Evolutionary conservation across 73 alveolate species (phyloP).

Genomic region (Tetrahymena borealis): DNA sequence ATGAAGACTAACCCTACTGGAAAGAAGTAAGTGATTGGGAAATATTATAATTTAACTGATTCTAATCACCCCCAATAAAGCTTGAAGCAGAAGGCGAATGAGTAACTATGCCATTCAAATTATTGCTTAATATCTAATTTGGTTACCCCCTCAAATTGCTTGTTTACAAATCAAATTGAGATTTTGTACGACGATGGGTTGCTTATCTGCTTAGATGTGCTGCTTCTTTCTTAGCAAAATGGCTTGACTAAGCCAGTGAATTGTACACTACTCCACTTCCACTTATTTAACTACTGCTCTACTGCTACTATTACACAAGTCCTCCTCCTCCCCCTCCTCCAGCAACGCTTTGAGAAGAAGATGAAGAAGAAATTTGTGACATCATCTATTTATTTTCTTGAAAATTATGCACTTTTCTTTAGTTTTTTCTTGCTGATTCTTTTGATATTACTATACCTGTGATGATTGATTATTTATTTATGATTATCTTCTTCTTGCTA

Average conservation of each 20-base stretch:
- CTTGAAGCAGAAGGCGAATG: not conserved
- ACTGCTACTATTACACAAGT: not conserved
- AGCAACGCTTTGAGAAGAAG: not conserved
- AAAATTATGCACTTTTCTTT: not conserved
- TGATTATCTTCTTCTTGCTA: not conserved
- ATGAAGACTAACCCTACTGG: not conserved
- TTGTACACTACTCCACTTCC: not conserved
- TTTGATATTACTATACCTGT: slow-evolving; percentile 1
- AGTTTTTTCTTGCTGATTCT: not conserved
- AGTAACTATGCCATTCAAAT: not conserved
- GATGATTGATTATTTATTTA: not conserved
- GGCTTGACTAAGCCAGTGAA: not conserved
- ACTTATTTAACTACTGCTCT: not conserved
- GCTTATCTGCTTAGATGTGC: not conserved
- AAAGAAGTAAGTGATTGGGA: not conserved
- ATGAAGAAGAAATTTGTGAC: not conserved
- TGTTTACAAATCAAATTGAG: not conserved
- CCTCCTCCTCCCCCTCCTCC: not conserved
- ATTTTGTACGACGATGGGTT: not conserved
- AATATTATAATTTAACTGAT: not conserved
- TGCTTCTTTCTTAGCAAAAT: not conserved
- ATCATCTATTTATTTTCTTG: not conserved
- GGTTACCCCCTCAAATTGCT: not conserved
- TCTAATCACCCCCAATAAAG: not conserved
- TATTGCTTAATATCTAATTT: not conserved